Percentiles rank a stretch among this genome's conserved stretches.
Evolutionary conservation across 1,284 basidiomycete species (phyloP).

Genomic region (Boletus smithii): DNA sequence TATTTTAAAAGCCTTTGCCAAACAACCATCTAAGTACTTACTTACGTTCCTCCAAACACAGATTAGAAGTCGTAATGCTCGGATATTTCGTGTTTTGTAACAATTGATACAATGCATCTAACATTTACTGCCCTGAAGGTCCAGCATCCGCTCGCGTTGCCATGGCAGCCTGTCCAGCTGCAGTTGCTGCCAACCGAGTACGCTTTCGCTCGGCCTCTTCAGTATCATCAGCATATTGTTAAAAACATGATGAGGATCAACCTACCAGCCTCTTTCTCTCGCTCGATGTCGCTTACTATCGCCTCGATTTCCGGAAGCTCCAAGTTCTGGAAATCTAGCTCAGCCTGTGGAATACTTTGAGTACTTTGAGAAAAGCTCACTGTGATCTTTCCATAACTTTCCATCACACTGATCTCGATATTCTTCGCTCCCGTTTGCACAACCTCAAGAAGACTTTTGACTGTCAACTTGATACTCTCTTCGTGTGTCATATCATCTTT

Average conservation of each 20-base stretch:
- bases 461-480: conserved; percentile 90
- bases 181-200: conserved; percentile 62
- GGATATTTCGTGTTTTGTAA: no score
- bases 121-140: conserved; percentile 36
- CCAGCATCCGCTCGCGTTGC: conserved; percentile 48
- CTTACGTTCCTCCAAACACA: no score
- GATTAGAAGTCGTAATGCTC: no score
- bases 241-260: conserved; percentile 37
- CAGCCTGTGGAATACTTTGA: conserved; percentile 2
- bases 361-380: conserved; percentile 44
- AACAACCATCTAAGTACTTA: conserved; percentile 17
- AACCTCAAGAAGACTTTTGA: conserved; percentile 96
- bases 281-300: conserved; percentile 88
- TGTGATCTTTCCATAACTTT: conserved; percentile 86
- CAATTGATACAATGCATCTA: conserved; percentile 12
- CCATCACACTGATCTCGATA: conserved; percentile 97
- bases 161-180: conserved; percentile 86
- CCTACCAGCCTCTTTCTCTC: conserved; percentile 91
- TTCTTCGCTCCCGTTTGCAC: conserved; percentile 99
- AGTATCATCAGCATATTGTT: conserved; percentile 73
- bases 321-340: conserved; percentile 57
- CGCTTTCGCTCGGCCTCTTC: conserved; percentile 91
- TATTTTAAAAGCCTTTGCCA: conserved; percentile 19
- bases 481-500: conserved; percentile 87
- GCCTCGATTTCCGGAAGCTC: conserved; percentile 84